Percentiles rank a stretch among this genome's conserved stretches.
phyloP scores from a whole-genome alignment of 148 eudicot genomes.

The Heliamphora exappendiculata region DNA sequence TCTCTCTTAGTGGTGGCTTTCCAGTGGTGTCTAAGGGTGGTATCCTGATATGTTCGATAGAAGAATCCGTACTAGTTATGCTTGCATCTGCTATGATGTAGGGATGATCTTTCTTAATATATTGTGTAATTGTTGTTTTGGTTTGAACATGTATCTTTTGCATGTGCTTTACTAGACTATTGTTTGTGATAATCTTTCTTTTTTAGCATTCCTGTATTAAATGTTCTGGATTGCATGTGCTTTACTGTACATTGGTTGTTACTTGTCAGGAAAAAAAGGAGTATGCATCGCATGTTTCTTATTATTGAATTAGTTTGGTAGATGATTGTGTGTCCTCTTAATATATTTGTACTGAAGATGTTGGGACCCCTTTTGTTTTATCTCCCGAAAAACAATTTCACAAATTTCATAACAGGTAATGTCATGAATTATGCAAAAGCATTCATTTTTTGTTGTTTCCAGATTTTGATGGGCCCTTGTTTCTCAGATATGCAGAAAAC shows the following conservation, averaged over 20 bases:
- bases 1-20: background rate
- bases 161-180: background rate
- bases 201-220: background rate
- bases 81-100: background rate
- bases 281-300: no score
- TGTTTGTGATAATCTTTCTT: background rate
- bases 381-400: background rate
- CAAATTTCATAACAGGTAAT: no score
- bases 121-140: background rate
- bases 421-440: background rate
- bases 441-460: no score
- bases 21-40: background rate
- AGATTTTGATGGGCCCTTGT: no score
- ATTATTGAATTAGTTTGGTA: background rate
- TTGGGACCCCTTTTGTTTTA: no score
- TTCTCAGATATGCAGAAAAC: background rate
- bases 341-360: background rate
- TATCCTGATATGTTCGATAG: background rate
- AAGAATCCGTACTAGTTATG: background rate
- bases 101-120: background rate
- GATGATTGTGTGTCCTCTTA: background rate
- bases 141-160: background rate
- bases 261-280: no score
- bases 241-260: no score
- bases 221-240: background rate